A percentile compares a stretch with the other conserved stretches of the same genome.
Evolutionary conservation across 2,329 filamentous ascomycete genomes (phyloP).

Genomic region (Botrytis galanthina): DNA sequence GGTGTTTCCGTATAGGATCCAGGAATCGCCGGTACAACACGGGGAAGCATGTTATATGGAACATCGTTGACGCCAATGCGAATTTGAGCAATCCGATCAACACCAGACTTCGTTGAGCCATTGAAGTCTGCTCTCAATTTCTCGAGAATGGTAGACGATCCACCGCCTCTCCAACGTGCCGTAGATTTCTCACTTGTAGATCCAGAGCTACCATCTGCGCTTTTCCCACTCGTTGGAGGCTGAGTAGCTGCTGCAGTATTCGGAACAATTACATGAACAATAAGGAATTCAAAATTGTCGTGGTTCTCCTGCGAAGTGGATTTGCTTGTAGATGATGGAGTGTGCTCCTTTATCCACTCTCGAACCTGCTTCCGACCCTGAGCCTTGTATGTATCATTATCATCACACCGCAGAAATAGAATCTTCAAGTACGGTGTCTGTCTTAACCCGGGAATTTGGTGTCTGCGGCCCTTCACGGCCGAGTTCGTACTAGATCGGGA

Average conservation of each 20-base stretch:
- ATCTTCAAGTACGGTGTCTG: constrained; percentile 93
- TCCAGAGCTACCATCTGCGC: constrained; percentile 50
- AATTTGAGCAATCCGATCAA: constrained; percentile 82
- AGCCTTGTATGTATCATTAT: constrained; percentile 89
- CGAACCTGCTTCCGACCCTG: constrained; percentile 73
- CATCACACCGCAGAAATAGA: constrained; percentile 86
- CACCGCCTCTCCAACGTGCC: constrained; percentile 73
- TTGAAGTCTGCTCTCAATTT: constrained; percentile 92
- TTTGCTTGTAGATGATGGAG: constrained; percentile 56
- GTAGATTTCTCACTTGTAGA: constrained; percentile 63
- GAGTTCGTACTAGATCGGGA: constrained; percentile 29
- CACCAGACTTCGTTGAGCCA: constrained; percentile 63
- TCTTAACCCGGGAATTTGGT: constrained; percentile 91
- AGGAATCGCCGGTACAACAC: constrained; percentile 61
- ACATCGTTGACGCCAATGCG: constrained; percentile 71
- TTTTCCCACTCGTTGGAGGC: constrained; percentile 60
- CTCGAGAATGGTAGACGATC: constrained; percentile 80
- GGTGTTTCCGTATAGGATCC: constrained; percentile 67
- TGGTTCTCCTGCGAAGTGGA: constrained; percentile 80
- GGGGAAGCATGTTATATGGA: constrained; percentile 61
- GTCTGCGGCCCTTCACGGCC: constrained; percentile 61
- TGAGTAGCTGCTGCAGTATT: constrained; percentile 80
- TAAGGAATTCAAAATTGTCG: constrained; percentile 94
- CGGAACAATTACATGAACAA: constrained; percentile 87
- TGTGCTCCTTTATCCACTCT: constrained; percentile 86